These are phyloP conservation scores for Chalciporus pseudorubinellus DNA, from an alignment of 768 basidiomycete genomes.

Conservation along the genomic window DNA sequence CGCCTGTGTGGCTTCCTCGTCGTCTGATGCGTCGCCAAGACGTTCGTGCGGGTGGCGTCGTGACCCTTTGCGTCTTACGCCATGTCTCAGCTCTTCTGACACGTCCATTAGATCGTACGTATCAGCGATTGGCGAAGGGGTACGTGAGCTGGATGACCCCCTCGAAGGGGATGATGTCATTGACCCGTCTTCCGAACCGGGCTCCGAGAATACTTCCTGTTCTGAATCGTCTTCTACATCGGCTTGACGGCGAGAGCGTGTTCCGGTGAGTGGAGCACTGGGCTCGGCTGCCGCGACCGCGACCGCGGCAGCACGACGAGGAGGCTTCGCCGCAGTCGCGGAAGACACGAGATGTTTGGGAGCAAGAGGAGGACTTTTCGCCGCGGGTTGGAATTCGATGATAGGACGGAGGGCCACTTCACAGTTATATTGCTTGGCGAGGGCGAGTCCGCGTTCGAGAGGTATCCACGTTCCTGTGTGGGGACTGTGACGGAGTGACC, in stretches of 20 bases:
- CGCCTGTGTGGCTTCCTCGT: constrained; percentile 35
- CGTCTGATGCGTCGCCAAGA: constrained; percentile 45
- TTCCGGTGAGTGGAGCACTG: constrained; percentile 33
- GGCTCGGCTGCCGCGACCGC: constrained; percentile 19
- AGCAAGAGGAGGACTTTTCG: constrained; percentile 90
- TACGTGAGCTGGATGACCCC: constrained; percentile 84
- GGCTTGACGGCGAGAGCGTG: constrained; percentile 57
- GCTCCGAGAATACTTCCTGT: constrained; percentile 60
- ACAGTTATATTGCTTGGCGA: constrained; percentile 93
- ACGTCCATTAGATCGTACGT: constrained; percentile 32
- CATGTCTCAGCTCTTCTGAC: constrained; percentile 32
- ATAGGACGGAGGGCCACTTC: constrained; percentile 85
- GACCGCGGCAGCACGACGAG: constrained; percentile 29
- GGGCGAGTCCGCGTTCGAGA: constrained; percentile 78
- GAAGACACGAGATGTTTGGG: constrained; percentile 90
- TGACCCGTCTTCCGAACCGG: constrained; percentile 82
- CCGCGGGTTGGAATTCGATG: constrained; percentile 88
- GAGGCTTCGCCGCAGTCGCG: constrained; percentile 42
- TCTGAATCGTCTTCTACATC: constrained; percentile 58
- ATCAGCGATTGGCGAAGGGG: constrained; percentile 81
- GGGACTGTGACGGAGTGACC: neutral
- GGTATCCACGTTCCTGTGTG: constrained; percentile 95
- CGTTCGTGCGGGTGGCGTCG: constrained; percentile 46
- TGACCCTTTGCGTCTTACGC: constrained; percentile 46
- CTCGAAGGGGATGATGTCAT: constrained; percentile 89